Base-by-base conservation (phyloP, 2,329 filamentous ascomycete species). In the Botrytis cinerea region DNA sequence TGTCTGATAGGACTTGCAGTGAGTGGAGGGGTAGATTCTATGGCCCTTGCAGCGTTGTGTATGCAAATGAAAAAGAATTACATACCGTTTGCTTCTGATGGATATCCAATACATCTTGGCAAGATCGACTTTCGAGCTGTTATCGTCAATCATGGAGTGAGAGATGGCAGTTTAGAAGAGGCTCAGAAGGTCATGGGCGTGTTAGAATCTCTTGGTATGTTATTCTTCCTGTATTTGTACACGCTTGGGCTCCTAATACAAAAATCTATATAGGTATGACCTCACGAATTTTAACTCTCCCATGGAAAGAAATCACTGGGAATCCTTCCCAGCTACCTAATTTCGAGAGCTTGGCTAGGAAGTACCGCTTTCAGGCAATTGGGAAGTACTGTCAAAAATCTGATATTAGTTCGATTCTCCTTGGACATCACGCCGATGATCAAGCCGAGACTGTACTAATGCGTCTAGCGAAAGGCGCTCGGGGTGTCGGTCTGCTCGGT, bases 21-120 rank as follows among this genome's bases (percentile, higher is more conserved):
- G 75, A 98, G 95, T 80, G 96, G 96, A 38, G 96, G 96, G 12
- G 93, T 96, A 57, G 96, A 99, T 82, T 98, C 95, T n/a, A 99
- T 98, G 95, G 95, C 95, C 43, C 85, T 99, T 74, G 94, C 94
- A 72, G 90, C 86, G 74, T 87, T 98, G 51, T 93, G 92, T 80
- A 86, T 85, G 67, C 63, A 78, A 87, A 51, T 82, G 82, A 72
- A 72, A 71, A 76, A 57, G 40, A 72, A 54, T 14, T 43, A 69
- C n/a, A 59, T 59, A 57, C 60, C 57, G 16, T 62, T 22, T 28
- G 72, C 72, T 64, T 63, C 40, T 43, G 51, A 46, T 43, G 51
- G 28, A 28, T 32, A 48, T 45, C 66, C 70, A 32, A 62, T 45
- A 59, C 43, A 57, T 57, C 57, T 40, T 35, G 68, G 22, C 67